Base-by-base conservation (phyloP, 768 basidiomycete genomes). In the Trametopsis cervina region DNA sequence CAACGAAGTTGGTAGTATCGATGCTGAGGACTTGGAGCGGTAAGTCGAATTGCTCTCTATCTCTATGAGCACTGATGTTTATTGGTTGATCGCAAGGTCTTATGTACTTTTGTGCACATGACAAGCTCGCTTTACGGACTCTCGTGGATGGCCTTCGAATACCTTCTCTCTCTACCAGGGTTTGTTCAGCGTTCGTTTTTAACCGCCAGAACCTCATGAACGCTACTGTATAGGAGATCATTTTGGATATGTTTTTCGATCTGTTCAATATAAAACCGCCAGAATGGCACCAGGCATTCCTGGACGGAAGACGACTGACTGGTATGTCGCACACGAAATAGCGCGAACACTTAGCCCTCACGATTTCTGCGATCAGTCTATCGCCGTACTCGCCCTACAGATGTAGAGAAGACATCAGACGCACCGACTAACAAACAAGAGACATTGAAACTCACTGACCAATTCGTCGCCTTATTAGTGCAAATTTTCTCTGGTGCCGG, bases 21-120 rank as follows among this genome's bases (percentile, higher is more conserved):
- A 85, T 96, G 79, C 63, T 99, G 44, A 78, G 86, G 44, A 91
- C 88, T 11, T 99, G 94, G 93, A 86, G 90, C 57, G 95, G 94
- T 95, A 59, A 46, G 85, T 69, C 21, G 13, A 12, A 25, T 15
- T 46, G 24, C 17, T 27, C 7, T 13, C 23, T 50, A 13, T 38
- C 27, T 40, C 10, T 23, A 2, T 10, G 39, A 24, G 44, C n/a
- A 44, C 42, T n/a, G 4, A 4, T 20, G 42, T 12, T 12, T 33
- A 12, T 27, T 15, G 15, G 9, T 15, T 7, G 15, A 33, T 33
- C 29, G 29, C 29, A 15, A 76, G 95, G 95, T 10, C 62, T 98
- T 21, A 83, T 97, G 77, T 97, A 95, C 63, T 83, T 95, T 57
- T 95, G 91, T 64, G 81, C 93, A 78, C 78, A 93, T 60, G 81